These are phyloP conservation scores for Fusarium liriodendri DNA, from an alignment of 2,329 filamentous ascomycete genomes.

Conservation along the genomic window DNA sequence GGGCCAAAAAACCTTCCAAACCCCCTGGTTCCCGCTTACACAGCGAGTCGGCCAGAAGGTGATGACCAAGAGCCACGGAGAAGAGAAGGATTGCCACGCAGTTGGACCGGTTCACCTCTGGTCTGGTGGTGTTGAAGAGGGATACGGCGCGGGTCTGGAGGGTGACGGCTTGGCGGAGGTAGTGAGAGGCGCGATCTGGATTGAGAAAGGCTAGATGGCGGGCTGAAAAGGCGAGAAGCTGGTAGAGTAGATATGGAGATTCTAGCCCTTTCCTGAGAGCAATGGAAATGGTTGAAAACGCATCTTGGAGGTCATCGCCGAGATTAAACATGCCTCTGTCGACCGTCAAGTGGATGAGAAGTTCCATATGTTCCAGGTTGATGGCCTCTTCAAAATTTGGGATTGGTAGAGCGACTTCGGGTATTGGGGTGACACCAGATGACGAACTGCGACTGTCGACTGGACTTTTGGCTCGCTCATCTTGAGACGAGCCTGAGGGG, in stretches of 20 bases:
- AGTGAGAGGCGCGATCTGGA: neutral
- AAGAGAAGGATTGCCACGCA: conserved; percentile 30
- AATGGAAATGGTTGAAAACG: neutral
- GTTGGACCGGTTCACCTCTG: conserved; percentile 1
- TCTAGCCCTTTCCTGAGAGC: neutral
- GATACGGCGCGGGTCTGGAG: conserved; percentile 25
- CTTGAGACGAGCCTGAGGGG: rapidly evolving
- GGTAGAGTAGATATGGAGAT: conserved; percentile 24
- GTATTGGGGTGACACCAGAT: rapidly evolving
- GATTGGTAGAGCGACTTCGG: neutral
- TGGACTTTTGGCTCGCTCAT: neutral
- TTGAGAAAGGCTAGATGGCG: conserved; percentile 11
- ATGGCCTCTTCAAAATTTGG: neutral
- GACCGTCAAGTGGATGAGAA: conserved; percentile 2
- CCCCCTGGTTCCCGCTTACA: neutral
- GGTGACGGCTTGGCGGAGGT: conserved; percentile 3
- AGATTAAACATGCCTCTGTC: conserved; percentile 9
- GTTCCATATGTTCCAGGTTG: conserved; percentile 25
- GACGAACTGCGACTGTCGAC: neutral
- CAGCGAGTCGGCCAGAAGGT: conserved; percentile 22
- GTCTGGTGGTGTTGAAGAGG: conserved; percentile 9
- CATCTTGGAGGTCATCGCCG: neutral
- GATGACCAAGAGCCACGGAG: conserved; percentile 12
- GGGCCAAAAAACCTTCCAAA: neutral
- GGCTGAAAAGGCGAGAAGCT: conserved; percentile 31